A percentile compares a stretch with the other conserved stretches of the same genome.
These are phyloP conservation scores for Leishmania lainsoni DNA, from an alignment of 208 protist species.

Conservation along the genomic window DNA sequence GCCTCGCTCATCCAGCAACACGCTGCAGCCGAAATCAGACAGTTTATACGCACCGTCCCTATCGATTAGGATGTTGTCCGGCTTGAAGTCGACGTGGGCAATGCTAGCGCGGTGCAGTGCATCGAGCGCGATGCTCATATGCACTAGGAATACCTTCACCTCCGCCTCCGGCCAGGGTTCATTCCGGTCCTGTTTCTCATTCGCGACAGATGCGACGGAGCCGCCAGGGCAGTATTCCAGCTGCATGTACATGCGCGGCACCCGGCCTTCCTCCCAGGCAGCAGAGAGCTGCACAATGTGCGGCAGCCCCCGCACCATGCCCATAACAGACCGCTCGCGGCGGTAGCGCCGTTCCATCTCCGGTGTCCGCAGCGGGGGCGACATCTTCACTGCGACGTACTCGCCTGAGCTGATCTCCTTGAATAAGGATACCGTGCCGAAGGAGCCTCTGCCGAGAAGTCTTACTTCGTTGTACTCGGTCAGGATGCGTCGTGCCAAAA, in stretches of 20 bases:
- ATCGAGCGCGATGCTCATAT: slow-evolving; percentile 89
- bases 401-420: slow-evolving; percentile 74
- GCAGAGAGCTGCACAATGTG: slow-evolving; percentile 79
- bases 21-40: slow-evolving; percentile 93
- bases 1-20: slow-evolving; percentile 64
- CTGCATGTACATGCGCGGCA: slow-evolving; percentile 79
- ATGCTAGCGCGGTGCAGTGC: slow-evolving; percentile 84
- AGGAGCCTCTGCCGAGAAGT: slow-evolving; percentile 77
- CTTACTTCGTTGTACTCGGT: slow-evolving; percentile 82
- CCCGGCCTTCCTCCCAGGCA: slow-evolving; percentile 77
- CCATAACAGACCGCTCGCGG: slow-evolving; percentile 70
- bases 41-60: slow-evolving; percentile 78
- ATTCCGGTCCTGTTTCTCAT: slow-evolving; percentile 36
- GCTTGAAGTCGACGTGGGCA: slow-evolving; percentile 94
- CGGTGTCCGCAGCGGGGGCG: slow-evolving; percentile 40
- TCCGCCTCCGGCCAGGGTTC: slow-evolving; percentile 76
- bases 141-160: slow-evolving; percentile 74
- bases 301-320: slow-evolving; percentile 56
- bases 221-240: slow-evolving; percentile 87
- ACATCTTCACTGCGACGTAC: slow-evolving; percentile 81
- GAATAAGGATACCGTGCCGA: slow-evolving; percentile 78
- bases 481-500: slow-evolving; percentile 69
- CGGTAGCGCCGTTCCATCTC: slow-evolving; percentile 57
- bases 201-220: slow-evolving; percentile 64
- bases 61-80: slow-evolving; percentile 93